Conservation (phyloP, 768 basidiomycete species). For the Boletellus sp. region DNA sequence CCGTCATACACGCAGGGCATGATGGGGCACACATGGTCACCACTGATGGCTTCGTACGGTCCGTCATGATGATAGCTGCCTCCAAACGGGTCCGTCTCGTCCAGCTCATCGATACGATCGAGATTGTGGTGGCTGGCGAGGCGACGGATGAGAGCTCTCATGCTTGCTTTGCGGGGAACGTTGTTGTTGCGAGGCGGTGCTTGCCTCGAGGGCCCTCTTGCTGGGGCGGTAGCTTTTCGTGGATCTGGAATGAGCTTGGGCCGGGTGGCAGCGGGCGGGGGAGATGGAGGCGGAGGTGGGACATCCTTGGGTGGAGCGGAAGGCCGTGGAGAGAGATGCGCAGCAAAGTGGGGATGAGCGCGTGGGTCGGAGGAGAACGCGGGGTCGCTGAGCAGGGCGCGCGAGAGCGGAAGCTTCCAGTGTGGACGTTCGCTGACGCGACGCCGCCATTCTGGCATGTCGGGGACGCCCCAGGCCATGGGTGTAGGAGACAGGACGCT, state of each 20-base stretch:
- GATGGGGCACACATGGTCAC: constrained; percentile 11
- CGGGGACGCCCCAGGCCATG: constrained; percentile 11
- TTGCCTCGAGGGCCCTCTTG: no score
- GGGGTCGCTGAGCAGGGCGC: constrained; percentile 44
- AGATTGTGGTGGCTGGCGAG: constrained; percentile 34
- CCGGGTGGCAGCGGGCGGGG: no score
- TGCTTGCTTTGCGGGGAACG: constrained; percentile 12
- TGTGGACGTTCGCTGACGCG: background rate
- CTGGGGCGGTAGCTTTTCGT: no score
- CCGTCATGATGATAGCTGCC: constrained; percentile 61
- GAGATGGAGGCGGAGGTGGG: background rate
- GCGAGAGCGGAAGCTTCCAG: constrained; percentile 16
- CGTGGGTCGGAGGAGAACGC: constrained; percentile 58
- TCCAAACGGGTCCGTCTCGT: constrained; percentile 71
- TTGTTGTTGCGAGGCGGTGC: no score
- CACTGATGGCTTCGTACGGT: constrained; percentile 65
- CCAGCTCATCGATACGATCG: constrained; percentile 75
- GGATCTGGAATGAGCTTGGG: no score
- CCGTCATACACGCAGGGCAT: background rate
- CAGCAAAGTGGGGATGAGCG: constrained; percentile 41
- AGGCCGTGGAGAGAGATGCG: background rate
- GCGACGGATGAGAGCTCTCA: constrained; percentile 28
- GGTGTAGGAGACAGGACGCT: background rate
- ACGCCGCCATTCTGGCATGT: background rate
- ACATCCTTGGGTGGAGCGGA: background rate